Conservation (phyloP, 192 early-diverging fungal species). For the Paraglomus brasilianum region DNA sequence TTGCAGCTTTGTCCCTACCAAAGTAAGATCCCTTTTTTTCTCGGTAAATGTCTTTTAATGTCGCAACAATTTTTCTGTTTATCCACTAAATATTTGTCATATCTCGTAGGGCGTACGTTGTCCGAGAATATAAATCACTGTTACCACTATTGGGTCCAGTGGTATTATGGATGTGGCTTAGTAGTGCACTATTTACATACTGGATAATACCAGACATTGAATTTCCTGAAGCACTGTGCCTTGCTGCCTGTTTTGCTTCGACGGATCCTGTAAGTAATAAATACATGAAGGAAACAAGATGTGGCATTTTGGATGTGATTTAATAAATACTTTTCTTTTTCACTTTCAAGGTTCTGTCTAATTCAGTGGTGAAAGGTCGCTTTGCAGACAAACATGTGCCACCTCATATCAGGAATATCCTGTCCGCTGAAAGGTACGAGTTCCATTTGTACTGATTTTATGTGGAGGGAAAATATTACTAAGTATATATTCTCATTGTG, state of each 20-base stretch:
- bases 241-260: constrained; percentile 83
- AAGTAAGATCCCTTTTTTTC: constrained; percentile 43
- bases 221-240: constrained; percentile 69
- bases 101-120: constrained; percentile 50
- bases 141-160: constrained; percentile 73
- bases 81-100: neutral
- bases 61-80: neutral
- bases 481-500: constrained; percentile 26
- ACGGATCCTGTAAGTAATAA: constrained; percentile 79
- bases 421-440: constrained; percentile 68
- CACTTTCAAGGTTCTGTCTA: constrained; percentile 64
- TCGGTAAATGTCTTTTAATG: neutral
- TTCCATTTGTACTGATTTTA: neutral
- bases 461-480: too few species aligned
- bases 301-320: neutral
- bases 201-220: constrained; percentile 49
- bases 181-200: constrained; percentile 67
- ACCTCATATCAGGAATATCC: constrained; percentile 64
- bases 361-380: constrained; percentile 89
- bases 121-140: constrained; percentile 64
- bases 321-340: neutral
- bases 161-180: constrained; percentile 80
- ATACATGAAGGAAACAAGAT: neutral
- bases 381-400: constrained; percentile 93
- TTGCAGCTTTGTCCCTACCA: constrained; percentile 78